Percentiles rank a stretch among this genome's conserved stretches.
Evolutionary conservation across 805 yeast species (phyloP).

Genomic region (Wickerhamiella sorbophila): DNA sequence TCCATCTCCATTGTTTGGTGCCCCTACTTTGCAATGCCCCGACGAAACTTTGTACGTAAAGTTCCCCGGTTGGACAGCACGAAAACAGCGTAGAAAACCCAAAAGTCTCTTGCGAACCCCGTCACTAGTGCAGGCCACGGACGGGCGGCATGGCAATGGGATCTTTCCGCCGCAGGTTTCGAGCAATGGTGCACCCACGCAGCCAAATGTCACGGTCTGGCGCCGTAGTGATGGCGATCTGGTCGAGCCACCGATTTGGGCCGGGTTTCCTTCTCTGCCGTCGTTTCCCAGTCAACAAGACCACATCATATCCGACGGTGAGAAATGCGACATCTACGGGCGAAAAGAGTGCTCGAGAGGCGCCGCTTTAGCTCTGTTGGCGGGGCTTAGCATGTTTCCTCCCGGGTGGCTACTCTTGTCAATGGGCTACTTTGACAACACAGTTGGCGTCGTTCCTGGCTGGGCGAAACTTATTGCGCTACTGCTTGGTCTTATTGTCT

Average conservation of each 20-base stretch:
- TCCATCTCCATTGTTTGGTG: neutral
- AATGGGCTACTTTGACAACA: constrained; percentile 25
- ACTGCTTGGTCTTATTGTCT: constrained; percentile 22
- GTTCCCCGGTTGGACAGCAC: neutral
- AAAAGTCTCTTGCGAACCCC: constrained; percentile 5
- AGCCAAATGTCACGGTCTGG: neutral
- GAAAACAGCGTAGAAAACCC: neutral
- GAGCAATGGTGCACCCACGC: neutral
- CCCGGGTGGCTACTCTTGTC: constrained; percentile 28
- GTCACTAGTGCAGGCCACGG: constrained; percentile 1
- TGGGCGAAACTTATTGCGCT: constrained; percentile 23
- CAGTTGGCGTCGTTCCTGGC: constrained; percentile 23
- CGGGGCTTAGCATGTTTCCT: constrained; percentile 22
- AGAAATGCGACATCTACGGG: constrained; percentile 16
- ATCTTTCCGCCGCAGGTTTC: neutral
- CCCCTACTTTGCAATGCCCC: neutral
- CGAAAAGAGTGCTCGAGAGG: constrained; percentile 8
- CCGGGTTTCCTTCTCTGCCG: constrained; percentile 16
- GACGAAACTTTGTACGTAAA: no score
- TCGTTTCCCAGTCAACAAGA: constrained; percentile 7
- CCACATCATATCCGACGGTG: constrained; percentile 2
- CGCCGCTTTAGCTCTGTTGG: constrained; percentile 16
- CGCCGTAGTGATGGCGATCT: constrained; percentile 1
- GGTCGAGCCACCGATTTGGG: constrained; percentile 7
- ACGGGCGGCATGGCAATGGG: constrained; percentile 1